Conservation (phyloP, 345 rosid species). For the Dovyalis caffra region DNA sequence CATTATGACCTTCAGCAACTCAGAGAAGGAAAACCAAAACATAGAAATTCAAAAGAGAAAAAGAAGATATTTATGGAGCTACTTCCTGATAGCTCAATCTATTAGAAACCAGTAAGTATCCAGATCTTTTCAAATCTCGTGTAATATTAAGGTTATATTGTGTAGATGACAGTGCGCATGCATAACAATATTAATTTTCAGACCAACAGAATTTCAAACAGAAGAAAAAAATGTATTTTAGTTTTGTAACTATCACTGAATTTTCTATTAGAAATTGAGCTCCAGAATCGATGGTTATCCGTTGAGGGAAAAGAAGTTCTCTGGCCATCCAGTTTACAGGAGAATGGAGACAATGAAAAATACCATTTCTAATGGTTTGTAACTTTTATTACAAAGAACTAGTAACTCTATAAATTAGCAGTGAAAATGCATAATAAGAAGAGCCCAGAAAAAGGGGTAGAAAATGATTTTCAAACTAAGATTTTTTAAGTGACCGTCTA, state of each 20-base stretch:
- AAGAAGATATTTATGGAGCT: background rate
- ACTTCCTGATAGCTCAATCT: background rate
- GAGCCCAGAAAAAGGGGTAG: background rate
- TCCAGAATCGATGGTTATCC: background rate
- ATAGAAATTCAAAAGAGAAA: background rate
- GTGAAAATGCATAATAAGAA: background rate
- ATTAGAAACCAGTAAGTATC: background rate
- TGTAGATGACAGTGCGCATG: background rate
- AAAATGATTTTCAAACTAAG: background rate
- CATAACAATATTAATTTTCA: background rate
- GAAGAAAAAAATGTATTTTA: background rate
- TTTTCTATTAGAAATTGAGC: background rate
- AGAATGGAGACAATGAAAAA: background rate
- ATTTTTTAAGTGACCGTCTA: background rate
- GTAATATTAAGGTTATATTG: background rate
- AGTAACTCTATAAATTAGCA: background rate
- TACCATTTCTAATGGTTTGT: too few species aligned
- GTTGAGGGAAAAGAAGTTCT: background rate
- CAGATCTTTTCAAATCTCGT: background rate
- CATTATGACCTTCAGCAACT: background rate
- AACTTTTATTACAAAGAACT: background rate
- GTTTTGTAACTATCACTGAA: background rate
- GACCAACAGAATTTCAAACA: background rate
- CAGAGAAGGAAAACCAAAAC: background rate
- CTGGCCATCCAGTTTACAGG: background rate